Percentiles rank a stretch among this genome's conserved stretches.
Evolutionary conservation across 2,329 filamentous ascomycete species (phyloP).

Genomic region (Cladophialophora immunda): DNA sequence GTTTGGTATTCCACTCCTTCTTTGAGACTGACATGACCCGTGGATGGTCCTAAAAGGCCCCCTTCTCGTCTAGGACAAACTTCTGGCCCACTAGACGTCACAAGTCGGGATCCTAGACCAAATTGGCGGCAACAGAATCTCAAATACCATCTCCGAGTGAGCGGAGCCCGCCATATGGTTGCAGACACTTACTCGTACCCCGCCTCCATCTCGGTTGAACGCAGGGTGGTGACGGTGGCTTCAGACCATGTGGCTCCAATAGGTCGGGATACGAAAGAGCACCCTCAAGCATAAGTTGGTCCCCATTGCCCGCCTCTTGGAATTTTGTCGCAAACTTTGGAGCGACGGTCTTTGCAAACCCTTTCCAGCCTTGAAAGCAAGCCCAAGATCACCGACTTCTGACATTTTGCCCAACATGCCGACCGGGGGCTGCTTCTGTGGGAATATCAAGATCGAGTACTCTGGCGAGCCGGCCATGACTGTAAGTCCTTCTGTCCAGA

Average conservation of each 20-base stretch:
- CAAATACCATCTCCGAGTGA: neutral
- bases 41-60: neutral
- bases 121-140: neutral
- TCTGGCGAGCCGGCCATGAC: conserved; percentile 44
- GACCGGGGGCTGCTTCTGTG: conserved; percentile 49
- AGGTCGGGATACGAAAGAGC: neutral
- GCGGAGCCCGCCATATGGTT: neutral
- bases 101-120: neutral
- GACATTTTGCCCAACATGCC: conserved; percentile 34
- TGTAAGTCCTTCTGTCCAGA: conserved; percentile 37
- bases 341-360: too few relatives aligned
- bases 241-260: neutral
- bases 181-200: neutral
- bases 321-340: neutral
- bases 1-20: neutral
- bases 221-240: neutral
- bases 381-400: neutral
- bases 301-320: neutral
- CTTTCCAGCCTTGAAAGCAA: neutral
- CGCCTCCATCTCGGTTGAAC: conserved; percentile 1
- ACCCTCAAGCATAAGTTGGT: neutral
- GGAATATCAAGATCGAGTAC: conserved; percentile 48
- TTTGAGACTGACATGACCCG: neutral
- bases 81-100: conserved; percentile 1
- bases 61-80: neutral